phyloP scores from a whole-genome alignment of 140 eudicot species.

The Bidens hawaiensis region DNA sequence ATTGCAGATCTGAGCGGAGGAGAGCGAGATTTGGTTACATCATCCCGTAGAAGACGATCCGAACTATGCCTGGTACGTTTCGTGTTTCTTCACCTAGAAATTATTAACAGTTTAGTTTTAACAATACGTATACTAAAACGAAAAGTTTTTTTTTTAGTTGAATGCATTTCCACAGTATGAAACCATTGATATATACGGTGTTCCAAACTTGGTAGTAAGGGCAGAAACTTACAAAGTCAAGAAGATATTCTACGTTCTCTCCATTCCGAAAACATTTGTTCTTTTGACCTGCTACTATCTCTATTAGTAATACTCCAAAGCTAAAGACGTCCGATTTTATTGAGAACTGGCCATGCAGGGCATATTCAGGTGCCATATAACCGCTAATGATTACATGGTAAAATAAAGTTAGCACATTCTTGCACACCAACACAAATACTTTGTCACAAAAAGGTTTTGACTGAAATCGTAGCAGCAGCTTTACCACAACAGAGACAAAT shows the following conservation, averaged over 20 bases:
- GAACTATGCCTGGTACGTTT: too few relatives aligned
- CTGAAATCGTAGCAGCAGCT: not conserved
- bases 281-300: conserved; percentile 17
- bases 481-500: not conserved
- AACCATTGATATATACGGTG: too few relatives aligned
- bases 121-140: not conserved
- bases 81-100: too few relatives aligned
- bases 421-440: not conserved
- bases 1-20: too few relatives aligned
- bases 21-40: too few relatives aligned
- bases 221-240: conserved; percentile 8
- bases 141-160: not conserved
- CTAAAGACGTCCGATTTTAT: conserved; percentile 21
- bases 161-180: too few relatives aligned
- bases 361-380: conserved; percentile 29
- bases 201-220: not conserved
- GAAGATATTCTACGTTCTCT: conserved; percentile 9
- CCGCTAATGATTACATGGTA: not conserved
- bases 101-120: not conserved
- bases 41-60: too few relatives aligned
- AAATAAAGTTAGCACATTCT: not conserved
- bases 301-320: conserved; percentile 15
- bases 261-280: not conserved
- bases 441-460: not conserved
- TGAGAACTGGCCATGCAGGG: conserved; percentile 17